Conservation (phyloP, 2,329 filamentous ascomycete genomes). For the Grosmannia serpens region DNA sequence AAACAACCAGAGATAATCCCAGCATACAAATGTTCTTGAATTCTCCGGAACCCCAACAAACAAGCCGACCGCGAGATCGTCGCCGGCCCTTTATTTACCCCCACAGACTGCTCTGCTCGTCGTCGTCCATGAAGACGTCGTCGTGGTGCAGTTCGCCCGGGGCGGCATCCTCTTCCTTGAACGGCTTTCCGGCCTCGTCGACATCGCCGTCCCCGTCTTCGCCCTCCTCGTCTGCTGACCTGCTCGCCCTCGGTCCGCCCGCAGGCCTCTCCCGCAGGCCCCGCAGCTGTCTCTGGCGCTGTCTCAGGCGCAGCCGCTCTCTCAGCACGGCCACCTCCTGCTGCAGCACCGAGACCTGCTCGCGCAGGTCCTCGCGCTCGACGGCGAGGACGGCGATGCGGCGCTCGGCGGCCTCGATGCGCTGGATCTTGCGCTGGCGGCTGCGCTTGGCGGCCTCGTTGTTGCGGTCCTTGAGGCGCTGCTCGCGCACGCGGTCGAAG, state of each 20-base stretch:
- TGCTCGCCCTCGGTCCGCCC: background rate
- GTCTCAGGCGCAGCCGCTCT: background rate
- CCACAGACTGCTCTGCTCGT: background rate
- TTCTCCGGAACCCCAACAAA: no score
- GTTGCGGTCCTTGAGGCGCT: conserved; percentile 14
- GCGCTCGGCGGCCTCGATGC: conserved; percentile 11
- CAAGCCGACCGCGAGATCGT: no score
- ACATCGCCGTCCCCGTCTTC: background rate
- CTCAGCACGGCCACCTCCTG: background rate
- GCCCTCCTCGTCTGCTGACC: background rate
- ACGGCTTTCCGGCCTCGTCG: background rate
- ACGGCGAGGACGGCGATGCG: conserved; percentile 2
- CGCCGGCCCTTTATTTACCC: background rate
- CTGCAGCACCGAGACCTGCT: background rate
- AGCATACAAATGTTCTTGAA: no score
- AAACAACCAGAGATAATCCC: no score
- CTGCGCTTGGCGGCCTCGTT: conserved; percentile 15
- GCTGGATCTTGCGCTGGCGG: conserved; percentile 13
- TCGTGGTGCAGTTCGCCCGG: background rate
- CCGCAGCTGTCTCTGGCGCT: background rate
- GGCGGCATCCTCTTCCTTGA: background rate
- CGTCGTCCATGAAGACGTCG: background rate
- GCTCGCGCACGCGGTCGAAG: conserved; percentile 13
- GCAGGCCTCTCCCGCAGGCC: background rate
- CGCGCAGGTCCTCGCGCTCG: background rate